Evolutionary conservation across 345 rosid genomes (phyloP).

Genomic region (Balakata baccata): DNA sequence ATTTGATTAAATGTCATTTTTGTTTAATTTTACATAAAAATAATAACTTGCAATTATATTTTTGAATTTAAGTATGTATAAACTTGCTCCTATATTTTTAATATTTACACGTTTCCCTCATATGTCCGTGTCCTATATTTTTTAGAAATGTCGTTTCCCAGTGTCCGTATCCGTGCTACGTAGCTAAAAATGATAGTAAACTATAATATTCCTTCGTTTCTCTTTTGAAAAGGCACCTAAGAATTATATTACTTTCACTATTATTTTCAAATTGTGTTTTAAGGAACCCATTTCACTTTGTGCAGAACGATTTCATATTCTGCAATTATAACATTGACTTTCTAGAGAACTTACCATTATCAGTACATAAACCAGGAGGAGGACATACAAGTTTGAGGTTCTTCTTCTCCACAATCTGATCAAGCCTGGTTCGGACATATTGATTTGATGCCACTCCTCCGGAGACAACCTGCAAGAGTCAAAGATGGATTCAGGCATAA

Average conservation of each 20-base stretch:
- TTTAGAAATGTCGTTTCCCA: no score
- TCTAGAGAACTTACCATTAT: conserved; percentile 56
- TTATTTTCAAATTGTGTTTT: neutral
- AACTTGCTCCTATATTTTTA: no score
- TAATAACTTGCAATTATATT: no score
- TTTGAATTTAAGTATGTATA: no score
- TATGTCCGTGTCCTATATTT: no score
- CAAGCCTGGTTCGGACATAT: conserved; percentile 66
- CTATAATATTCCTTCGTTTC: neutral
- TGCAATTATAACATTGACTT: neutral
- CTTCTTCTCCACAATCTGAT: conserved; percentile 57
- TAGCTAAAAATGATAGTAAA: neutral
- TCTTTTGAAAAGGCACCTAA: no score
- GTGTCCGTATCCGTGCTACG: no score
- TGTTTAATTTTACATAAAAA: no score
- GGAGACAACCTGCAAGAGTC: conserved; percentile 63
- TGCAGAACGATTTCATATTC: neutral
- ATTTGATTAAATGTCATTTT: no score
- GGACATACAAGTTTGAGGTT: conserved; percentile 77
- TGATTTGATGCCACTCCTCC: conserved; percentile 97
- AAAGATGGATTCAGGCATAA: conserved; percentile 12
- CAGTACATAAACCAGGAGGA: conserved; percentile 87
- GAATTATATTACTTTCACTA: neutral
- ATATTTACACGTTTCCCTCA: no score
- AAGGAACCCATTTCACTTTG: neutral